Percentiles rank a stretch among this genome's conserved stretches.
phyloP scores from a whole-genome alignment of 495 filamentous ascomycete species.

The Cetradonia linearis region DNA sequence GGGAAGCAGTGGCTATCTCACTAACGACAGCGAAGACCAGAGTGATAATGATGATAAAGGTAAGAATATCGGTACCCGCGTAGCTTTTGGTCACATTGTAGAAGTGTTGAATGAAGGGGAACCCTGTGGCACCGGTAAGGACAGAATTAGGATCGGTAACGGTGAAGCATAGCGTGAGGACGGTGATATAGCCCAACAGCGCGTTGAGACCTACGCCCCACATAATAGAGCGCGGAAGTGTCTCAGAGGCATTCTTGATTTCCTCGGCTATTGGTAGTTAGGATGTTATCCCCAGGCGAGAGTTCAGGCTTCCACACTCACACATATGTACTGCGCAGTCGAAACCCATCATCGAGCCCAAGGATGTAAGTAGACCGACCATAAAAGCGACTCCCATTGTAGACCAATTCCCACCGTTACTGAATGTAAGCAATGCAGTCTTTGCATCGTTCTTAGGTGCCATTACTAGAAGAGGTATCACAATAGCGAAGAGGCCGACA shows the following conservation, averaged over 20 bases:
- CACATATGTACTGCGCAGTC: conserved; percentile 50
- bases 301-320: conserved; percentile 22
- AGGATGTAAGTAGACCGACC: conserved; percentile 44
- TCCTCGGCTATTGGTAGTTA: conserved; percentile 39
- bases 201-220: conserved; percentile 41
- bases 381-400: conserved; percentile 43
- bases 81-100: conserved; percentile 38
- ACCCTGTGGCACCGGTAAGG: conserved; percentile 33
- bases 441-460: conserved; percentile 36
- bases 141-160: conserved; percentile 40
- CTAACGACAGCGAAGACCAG: conserved; percentile 42
- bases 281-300: background rate
- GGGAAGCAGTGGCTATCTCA: conserved; percentile 45
- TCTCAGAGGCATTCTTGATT: conserved; percentile 44
- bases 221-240: conserved; percentile 47
- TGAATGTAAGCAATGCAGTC: conserved; percentile 44
- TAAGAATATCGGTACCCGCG: conserved; percentile 41
- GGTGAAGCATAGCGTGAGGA: conserved; percentile 44
- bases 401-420: conserved; percentile 47
- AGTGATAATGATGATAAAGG: conserved; percentile 40
- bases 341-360: conserved; percentile 44
- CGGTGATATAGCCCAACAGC: conserved; percentile 41
- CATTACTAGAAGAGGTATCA: conserved; percentile 49
- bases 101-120: conserved; percentile 47
- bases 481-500: conserved; percentile 49